Conservation (phyloP, 208 protist genomes). For the Leishmania turanica region DNA sequence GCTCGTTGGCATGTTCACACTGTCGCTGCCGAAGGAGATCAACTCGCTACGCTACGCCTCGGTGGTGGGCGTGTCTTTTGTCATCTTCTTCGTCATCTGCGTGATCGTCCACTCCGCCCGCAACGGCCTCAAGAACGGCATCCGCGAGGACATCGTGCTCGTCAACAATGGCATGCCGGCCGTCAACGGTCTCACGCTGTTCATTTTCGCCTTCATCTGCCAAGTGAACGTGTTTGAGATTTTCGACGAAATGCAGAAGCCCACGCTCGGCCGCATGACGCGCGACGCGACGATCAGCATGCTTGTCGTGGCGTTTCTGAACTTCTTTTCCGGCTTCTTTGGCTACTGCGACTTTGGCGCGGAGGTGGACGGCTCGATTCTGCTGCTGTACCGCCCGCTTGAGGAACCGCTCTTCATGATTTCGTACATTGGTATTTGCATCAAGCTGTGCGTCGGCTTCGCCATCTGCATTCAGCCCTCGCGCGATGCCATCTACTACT, state of each 20-base stretch:
- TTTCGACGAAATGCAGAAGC: constrained; percentile 66
- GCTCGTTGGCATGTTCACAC: constrained; percentile 65
- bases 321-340: constrained; percentile 75
- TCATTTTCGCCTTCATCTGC: constrained; percentile 83
- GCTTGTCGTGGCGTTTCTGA: constrained; percentile 47
- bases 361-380: constrained; percentile 50
- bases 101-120: constrained; percentile 67
- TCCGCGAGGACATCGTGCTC: constrained; percentile 40
- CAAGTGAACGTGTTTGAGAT: constrained; percentile 85
- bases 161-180: constrained; percentile 41
- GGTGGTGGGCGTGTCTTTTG: constrained; percentile 68
- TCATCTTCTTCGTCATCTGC: constrained; percentile 79
- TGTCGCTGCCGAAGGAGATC: constrained; percentile 86
- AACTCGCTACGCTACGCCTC: constrained; percentile 87
- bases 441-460: constrained; percentile 85
- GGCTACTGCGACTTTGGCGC: constrained; percentile 81
- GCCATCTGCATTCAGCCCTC: constrained; percentile 72
- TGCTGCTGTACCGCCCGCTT: constrained; percentile 56
- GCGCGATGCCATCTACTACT: constrained; percentile 77
- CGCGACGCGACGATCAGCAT: constrained; percentile 62
- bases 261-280: constrained; percentile 49
- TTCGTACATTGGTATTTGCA: constrained; percentile 66
- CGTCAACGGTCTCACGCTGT: constrained; percentile 66
- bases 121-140: constrained; percentile 43
- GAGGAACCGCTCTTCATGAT: constrained; percentile 53